phyloP scores from a whole-genome alignment of 192 early-diverging fungal species.

The Chytriomyces sp. region DNA sequence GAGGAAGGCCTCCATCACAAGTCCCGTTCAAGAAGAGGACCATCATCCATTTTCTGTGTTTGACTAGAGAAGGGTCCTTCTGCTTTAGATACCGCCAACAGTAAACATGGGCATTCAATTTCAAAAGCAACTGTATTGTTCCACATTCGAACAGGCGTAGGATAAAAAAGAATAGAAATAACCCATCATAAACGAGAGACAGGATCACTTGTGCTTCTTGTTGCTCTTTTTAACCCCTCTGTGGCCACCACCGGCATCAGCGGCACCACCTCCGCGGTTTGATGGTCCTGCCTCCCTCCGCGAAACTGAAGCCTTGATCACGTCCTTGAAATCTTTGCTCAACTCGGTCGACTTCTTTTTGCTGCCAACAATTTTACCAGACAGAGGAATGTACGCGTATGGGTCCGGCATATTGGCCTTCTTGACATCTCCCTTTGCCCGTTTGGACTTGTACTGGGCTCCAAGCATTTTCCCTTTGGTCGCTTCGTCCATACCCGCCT shows the following conservation, averaged over 20 bases:
- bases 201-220: slow-evolving; percentile 53
- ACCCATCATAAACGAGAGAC: not conserved
- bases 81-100: not conserved
- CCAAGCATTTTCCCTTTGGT: slow-evolving; percentile 57
- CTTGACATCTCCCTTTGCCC: slow-evolving; percentile 92
- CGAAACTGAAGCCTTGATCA: slow-evolving; percentile 46
- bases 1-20: slow-evolving; percentile 9
- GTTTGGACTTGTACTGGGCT: slow-evolving; percentile 81
- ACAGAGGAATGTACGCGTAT: slow-evolving; percentile 93
- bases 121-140: no score
- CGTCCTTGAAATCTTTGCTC: slow-evolving; percentile 46
- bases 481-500: slow-evolving; percentile 34
- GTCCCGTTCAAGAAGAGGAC: not conserved
- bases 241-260: slow-evolving; percentile 4
- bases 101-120: not conserved
- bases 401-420: slow-evolving; percentile 87
- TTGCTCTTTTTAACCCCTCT: slow-evolving; percentile 44
- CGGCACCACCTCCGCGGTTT: not conserved
- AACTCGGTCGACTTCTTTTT: slow-evolving; percentile 48
- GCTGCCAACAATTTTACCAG: slow-evolving; percentile 69
- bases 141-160: no score
- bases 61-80: slow-evolving; percentile 1
- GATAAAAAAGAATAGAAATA: not conserved
- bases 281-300: not conserved
- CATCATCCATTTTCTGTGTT: slow-evolving; percentile 20